Evolutionary conservation across 805 yeast species (phyloP).

Genomic region (Yueomyces sp.): DNA sequence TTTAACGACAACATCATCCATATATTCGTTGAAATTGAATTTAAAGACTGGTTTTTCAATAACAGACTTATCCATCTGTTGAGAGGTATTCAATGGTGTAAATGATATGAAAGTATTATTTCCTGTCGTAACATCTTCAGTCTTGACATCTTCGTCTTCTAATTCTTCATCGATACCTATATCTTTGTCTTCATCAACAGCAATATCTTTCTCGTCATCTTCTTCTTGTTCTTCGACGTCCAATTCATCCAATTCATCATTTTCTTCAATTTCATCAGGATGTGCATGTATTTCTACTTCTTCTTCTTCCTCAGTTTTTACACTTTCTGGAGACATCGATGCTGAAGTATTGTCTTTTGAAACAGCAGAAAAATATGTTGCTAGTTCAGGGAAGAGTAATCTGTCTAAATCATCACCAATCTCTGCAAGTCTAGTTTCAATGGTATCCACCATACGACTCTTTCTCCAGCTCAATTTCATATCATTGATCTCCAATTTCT

Average conservation of each 20-base stretch:
- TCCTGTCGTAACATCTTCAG: neutral
- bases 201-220: neutral
- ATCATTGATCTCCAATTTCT: slow-evolving; percentile 11
- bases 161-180: slow-evolving; percentile 1
- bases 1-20: slow-evolving; percentile 10
- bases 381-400: slow-evolving; percentile 18
- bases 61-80: slow-evolving; percentile 3
- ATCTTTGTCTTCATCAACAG: slow-evolving; percentile 1
- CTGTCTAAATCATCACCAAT: slow-evolving; percentile 12
- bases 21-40: slow-evolving; percentile 12
- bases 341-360: neutral
- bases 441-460: slow-evolving; percentile 6
- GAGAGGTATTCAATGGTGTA: no score
- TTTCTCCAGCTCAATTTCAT: slow-evolving; percentile 10
- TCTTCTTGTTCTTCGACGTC: neutral
- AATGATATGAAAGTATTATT: slow-evolving; percentile 3
- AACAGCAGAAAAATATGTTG: slow-evolving; percentile 3
- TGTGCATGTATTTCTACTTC: neutral
- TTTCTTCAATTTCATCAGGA: neutral
- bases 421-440: slow-evolving; percentile 9
- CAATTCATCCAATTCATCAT: neutral
- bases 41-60: slow-evolving; percentile 2
- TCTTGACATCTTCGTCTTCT: neutral
- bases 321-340: neutral
- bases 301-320: neutral